Percentiles rank a stretch among this genome's conserved stretches.
These are phyloP conservation scores for Teunomyces atbi DNA, from an alignment of 805 yeast genomes.

Conservation along the genomic window DNA sequence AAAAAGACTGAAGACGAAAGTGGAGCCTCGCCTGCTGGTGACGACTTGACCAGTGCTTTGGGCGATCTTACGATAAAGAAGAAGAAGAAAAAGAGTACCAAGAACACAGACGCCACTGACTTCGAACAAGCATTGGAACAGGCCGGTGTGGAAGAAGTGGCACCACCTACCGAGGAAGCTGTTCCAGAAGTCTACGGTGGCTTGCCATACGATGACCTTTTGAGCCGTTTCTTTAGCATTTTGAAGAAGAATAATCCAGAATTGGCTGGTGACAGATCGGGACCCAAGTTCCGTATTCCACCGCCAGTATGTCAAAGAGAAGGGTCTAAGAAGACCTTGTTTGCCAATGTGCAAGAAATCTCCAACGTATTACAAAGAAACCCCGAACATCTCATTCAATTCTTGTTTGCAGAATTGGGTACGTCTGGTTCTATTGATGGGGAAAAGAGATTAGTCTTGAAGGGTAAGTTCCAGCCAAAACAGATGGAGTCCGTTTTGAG, in stretches of 20 bases:
- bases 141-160: conserved; percentile 73
- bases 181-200: conserved; percentile 42
- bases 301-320: conserved; percentile 97
- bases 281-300: conserved; percentile 92
- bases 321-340: conserved; percentile 94
- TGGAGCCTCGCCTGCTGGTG: conserved; percentile 22
- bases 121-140: conserved; percentile 86
- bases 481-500: conserved; percentile 95
- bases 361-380: conserved; percentile 92
- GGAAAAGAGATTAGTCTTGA: conserved; percentile 92
- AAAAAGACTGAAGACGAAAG: conserved; percentile 36
- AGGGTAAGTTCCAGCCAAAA: conserved; percentile 97
- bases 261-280: conserved; percentile 93
- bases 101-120: conserved; percentile 61
- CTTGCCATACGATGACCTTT: conserved; percentile 70
- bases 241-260: conserved; percentile 95
- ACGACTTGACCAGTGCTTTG: conserved; percentile 34
- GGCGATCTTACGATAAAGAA: conserved; percentile 53
- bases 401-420: conserved; percentile 97
- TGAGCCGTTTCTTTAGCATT: conserved; percentile 81
- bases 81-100: conserved; percentile 73
- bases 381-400: conserved; percentile 95
- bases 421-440: conserved; percentile 99
- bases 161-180: conserved; percentile 29
- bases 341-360: conserved; percentile 94